These are phyloP conservation scores for Begonia masoniana DNA, from an alignment of 306 rosid genomes.

Conservation along the genomic window DNA sequence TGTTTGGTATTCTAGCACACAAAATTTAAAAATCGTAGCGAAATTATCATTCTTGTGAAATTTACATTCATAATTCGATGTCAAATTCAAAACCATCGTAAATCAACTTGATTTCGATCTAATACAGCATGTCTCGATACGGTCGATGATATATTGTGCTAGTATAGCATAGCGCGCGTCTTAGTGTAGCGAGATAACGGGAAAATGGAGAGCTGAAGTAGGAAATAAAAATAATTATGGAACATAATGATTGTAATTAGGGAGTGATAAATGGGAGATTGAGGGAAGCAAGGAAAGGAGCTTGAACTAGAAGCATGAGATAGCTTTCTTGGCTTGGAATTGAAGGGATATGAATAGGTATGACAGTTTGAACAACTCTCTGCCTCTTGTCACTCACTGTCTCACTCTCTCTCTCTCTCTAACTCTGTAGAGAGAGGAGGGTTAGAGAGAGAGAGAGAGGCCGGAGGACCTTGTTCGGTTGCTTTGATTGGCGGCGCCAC, in stretches of 20 bases:
- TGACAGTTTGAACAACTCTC: constrained; percentile 57
- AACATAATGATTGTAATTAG: neutral
- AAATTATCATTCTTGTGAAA: neutral
- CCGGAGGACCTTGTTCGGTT: constrained; percentile 16
- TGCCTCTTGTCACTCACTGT: constrained; percentile 7
- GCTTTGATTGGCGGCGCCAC: constrained; percentile 37
- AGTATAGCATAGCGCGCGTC: too few relatives aligned
- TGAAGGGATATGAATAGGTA: constrained; percentile 54
- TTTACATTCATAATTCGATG: neutral
- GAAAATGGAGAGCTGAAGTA: neutral
- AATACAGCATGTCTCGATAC: neutral
- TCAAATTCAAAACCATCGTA: neutral
- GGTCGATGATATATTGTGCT: neutral
- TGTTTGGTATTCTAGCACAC: neutral
- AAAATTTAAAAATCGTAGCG: neutral
- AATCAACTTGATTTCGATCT: neutral
- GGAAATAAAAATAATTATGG: neutral
- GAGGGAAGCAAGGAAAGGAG: too few relatives aligned
- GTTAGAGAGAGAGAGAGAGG: neutral
- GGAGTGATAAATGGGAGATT: neutral
- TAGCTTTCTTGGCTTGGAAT: constrained; percentile 15
- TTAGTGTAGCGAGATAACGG: too few relatives aligned
- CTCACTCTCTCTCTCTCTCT: constrained; percentile 11
- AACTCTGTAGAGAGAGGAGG: too few relatives aligned
- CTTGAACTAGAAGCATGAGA: neutral